Base-by-base conservation (phyloP, 192 early-diverging fungal species). In the Radiomyces spectabilis region DNA sequence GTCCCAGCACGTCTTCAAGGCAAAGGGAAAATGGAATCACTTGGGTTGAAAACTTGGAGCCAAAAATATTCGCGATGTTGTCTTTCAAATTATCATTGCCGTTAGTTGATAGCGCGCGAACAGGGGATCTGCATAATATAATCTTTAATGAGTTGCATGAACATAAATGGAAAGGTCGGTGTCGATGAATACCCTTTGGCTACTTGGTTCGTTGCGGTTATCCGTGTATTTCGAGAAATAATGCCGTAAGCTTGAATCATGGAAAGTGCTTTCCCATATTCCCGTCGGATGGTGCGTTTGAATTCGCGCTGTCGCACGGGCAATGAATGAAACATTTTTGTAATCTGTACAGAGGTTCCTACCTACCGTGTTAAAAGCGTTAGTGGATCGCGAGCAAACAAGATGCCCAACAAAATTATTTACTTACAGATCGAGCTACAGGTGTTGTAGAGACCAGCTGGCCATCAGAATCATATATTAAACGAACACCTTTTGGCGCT, bases 271-370 rank as follows among this genome's bases (percentile, higher is more conserved):
- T 89, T 89, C 6, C 75, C 61, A 55, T 82, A 93, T 57, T 99
- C 95, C 10, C 79, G 61, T 38, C 83, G 84, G 33, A 87, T 73
- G 51, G 95, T 92, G 26, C 83, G 80, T 47, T 86, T 87, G 67
- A 97, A 85, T 58, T 97, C 94, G 29, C 76, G 77, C 32, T 74
- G 65, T 13, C 97, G 78, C 9, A 99, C 97, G 3, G 97, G 97
- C 62, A 94, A 76, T 15, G 73, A 63, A 6, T 80, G 76, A 80
- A 99, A 99, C 29, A 99, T 50, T 16, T 81, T 74, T 6, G 64
- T 63, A 27, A 99, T 54, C 12, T 69, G 70, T 5, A 99, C 76
- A 2, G 87, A 92, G 8, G 94, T 97, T 2, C 96, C 96, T 39
- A 55, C 43, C 62, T 55, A 43, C n/a, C n/a, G n/a, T n/a, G n/a